Conservation (phyloP, 192 early-diverging fungal species). For the Coemansia sp. region DNA sequence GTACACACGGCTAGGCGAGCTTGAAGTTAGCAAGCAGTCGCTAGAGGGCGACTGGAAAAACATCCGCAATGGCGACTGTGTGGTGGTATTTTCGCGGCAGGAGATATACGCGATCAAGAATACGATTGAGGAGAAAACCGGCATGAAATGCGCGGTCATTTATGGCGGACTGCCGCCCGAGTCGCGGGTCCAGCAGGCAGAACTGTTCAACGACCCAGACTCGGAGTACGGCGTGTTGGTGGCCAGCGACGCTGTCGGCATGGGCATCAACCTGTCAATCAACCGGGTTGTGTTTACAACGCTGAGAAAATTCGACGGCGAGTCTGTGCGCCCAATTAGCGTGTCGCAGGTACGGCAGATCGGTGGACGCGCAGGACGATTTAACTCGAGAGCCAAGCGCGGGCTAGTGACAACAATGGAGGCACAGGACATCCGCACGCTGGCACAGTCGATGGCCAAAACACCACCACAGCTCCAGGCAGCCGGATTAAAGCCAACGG, state of each 20-base stretch:
- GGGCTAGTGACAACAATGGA: constrained; percentile 69
- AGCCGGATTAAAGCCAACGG: constrained; percentile 70
- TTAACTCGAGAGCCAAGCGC: constrained; percentile 58
- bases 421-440: constrained; percentile 9
- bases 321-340: constrained; percentile 46
- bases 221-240: constrained; percentile 79
- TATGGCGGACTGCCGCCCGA: constrained; percentile 95
- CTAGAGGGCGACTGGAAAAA: constrained; percentile 57
- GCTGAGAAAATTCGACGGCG: constrained; percentile 78
- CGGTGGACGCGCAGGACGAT: constrained; percentile 87
- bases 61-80: constrained; percentile 74
- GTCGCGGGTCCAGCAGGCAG: constrained; percentile 81
- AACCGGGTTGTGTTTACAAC: constrained; percentile 81
- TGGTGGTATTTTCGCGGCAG: constrained; percentile 84
- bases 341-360: constrained; percentile 89
- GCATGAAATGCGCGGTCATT: constrained; percentile 79
- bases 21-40: constrained; percentile 56
- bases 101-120: constrained; percentile 76
- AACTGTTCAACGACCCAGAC: constrained; percentile 80
- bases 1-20: constrained; percentile 72
- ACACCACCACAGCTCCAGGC: constrained; percentile 33
- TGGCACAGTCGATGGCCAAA: constrained; percentile 15
- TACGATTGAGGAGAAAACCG: constrained; percentile 69
- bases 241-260: constrained; percentile 94
- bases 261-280: constrained; percentile 96